Percentiles rank a stretch among this genome's conserved stretches.
These are phyloP conservation scores for Amanita polypyramis DNA, from an alignment of 768 basidiomycete genomes.

Conservation along the genomic window DNA sequence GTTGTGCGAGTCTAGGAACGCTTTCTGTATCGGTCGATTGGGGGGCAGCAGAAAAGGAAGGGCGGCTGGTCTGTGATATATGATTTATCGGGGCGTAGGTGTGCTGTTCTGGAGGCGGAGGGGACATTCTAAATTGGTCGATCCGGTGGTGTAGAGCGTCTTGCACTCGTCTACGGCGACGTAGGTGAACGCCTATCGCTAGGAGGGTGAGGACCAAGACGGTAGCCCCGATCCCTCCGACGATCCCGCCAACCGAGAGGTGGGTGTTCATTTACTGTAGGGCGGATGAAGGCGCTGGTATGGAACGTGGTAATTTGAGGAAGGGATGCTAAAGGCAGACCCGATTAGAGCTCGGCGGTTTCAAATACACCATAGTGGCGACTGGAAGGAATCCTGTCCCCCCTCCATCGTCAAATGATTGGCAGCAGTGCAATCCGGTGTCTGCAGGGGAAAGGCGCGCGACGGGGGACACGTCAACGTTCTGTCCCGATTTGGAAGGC, in stretches of 20 bases:
- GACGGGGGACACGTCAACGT: constrained; percentile 4
- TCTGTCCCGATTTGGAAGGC: background rate
- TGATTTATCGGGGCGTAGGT: background rate
- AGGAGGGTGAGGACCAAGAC: background rate
- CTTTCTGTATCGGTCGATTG: background rate
- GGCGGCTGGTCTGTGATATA: background rate
- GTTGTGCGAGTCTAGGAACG: background rate
- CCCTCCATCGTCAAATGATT: no score
- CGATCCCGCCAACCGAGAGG: background rate
- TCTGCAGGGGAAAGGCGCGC: no score
- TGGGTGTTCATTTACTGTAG: background rate
- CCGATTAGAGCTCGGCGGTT: no score
- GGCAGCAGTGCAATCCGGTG: no score
- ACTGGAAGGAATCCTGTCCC: no score
- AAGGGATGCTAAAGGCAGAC: no score
- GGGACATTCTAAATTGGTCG: background rate
- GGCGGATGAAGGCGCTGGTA: background rate
- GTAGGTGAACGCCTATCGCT: background rate
- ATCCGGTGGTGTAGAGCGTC: background rate
- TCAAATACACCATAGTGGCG: no score
- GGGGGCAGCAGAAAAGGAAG: background rate
- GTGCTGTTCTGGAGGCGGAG: background rate
- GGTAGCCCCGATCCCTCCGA: background rate
- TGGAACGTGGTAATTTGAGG: no score
- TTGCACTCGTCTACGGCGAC: background rate